Evolutionary conservation across 75 land plant genomes (phyloP).

Genomic region (Selaginella moellendorffii): DNA sequence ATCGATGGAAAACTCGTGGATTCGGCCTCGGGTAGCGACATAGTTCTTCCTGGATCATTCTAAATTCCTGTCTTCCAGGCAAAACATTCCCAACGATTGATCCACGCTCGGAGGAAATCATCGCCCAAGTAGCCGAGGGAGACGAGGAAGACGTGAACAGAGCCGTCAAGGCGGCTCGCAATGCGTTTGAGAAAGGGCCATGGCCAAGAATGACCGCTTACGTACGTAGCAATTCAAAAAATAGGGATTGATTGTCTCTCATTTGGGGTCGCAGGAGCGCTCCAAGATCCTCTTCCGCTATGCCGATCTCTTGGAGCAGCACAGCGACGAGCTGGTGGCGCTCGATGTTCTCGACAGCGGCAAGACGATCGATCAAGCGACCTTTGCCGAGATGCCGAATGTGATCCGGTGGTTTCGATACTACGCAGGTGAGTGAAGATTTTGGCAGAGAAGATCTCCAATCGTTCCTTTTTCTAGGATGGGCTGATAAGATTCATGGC

Average conservation of each 20-base stretch:
- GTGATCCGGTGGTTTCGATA: constrained; percentile 41
- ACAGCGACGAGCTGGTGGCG: constrained; percentile 63
- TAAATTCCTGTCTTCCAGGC: constrained; percentile 27
- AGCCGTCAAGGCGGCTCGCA: constrained; percentile 65
- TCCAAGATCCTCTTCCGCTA: constrained; percentile 34
- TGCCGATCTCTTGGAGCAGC: constrained; percentile 74
- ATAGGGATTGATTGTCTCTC: neutral
- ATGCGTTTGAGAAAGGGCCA: constrained; percentile 67
- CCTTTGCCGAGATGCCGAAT: constrained; percentile 43
- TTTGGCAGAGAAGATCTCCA: neutral
- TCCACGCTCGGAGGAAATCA: constrained; percentile 68
- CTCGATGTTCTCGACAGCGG: constrained; percentile 83
- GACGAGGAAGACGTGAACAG: constrained; percentile 51
- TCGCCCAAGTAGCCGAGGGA: constrained; percentile 68
- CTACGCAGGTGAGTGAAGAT: constrained; percentile 40
- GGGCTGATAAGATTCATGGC: constrained; percentile 98
- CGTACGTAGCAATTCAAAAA: constrained; percentile 18
- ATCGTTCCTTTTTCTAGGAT: constrained; percentile 59
- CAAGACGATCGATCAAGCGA: constrained; percentile 60
- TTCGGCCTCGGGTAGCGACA: constrained; percentile 63
- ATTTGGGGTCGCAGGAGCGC: constrained; percentile 34
- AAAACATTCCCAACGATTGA: constrained; percentile 60
- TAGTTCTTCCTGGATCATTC: no score
- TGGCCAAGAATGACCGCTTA: constrained; percentile 71
- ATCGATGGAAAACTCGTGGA: constrained; percentile 81